These are phyloP conservation scores for Rhizopogon rudus DNA, from an alignment of 768 basidiomycete genomes.

Conservation along the genomic window DNA sequence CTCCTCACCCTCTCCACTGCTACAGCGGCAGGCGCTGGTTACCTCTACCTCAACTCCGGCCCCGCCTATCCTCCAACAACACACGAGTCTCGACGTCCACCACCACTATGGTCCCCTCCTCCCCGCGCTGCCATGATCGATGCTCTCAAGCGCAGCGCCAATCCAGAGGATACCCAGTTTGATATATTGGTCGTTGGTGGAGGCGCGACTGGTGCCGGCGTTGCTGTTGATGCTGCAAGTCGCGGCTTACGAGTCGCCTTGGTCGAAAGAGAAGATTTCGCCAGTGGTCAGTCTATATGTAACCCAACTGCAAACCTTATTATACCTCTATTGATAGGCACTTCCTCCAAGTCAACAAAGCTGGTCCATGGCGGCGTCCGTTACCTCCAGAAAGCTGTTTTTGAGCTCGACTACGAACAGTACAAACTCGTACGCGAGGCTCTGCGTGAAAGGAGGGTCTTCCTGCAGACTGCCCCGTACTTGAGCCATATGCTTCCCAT, in stretches of 20 bases:
- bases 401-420: constrained; percentile 94
- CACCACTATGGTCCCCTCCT: constrained; percentile 77
- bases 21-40: constrained; percentile 52
- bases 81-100: constrained; percentile 63
- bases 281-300: constrained; percentile 53
- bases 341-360: constrained; percentile 96
- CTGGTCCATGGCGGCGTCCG: constrained; percentile 97
- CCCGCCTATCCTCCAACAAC: constrained; percentile 63
- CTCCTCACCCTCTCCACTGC: constrained; percentile 48
- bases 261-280: constrained; percentile 91
- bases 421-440: constrained; percentile 97
- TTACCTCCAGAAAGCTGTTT: constrained; percentile 94
- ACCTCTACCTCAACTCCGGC: constrained; percentile 72
- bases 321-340: constrained; percentile 44
- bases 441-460: constrained; percentile 86
- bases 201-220: constrained; percentile 93
- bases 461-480: constrained; percentile 95
- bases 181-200: constrained; percentile 88
- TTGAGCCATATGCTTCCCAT: constrained; percentile 91
- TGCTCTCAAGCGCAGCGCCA: constrained; percentile 31
- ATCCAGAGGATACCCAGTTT: constrained; percentile 41
- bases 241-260: constrained; percentile 89
- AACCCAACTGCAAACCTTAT: not conserved
- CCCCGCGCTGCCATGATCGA: constrained; percentile 61
- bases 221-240: constrained; percentile 93